Base-by-base conservation (phyloP, 305 asterid genomes). In the Lippia alba region DNA sequence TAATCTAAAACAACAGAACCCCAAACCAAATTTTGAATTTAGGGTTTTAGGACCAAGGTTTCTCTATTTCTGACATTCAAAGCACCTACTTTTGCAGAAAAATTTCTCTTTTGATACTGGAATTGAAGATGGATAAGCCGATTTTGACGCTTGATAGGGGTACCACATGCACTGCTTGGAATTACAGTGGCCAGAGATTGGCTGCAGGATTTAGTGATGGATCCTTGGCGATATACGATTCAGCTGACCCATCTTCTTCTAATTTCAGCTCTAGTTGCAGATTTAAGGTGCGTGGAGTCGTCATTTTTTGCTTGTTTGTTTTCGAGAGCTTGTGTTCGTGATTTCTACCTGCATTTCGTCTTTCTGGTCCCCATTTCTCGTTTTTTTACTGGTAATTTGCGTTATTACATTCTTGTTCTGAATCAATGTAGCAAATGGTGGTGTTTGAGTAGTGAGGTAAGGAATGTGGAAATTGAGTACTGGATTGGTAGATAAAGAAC, bases 101-200 rank as follows among this genome's bases (percentile, higher is more conserved):
- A 48, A 48, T 1, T 14, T 11, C 54, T 48, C 18, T 12, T 14
- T 6, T 12, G 18, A n/a, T 1, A 48, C 19, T 14, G 54, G n/a
- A 17, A 19, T 48, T 12, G 54, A 48, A 48, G 54, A 48, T 48
- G 53, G 53, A 48, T 48, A 48, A 48, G 53, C 53, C 53, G 12
- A 12, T 48, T 48, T 48, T 48, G 54, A 48, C 54, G 18, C 54
- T 12, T 14, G 54, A 48, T 2, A n/a, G n/a, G n/a, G 18, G 54
- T 48, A 14, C 54, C 14, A 48, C 16, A 12, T 48, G 18, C 18
- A 48, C 54, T 48, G 54, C 54, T 18, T 48, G 54, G 54, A 48
- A 48, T 17, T 48, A 48, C 54, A 48, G 54, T 48, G 54, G 54
- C 54, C 54, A 48, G 18, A 48, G 54, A n/a, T 48, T 48, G 19